phyloP scores from a whole-genome alignment of 192 early-diverging fungal genomes.

The Lobosporangium transversale region DNA sequence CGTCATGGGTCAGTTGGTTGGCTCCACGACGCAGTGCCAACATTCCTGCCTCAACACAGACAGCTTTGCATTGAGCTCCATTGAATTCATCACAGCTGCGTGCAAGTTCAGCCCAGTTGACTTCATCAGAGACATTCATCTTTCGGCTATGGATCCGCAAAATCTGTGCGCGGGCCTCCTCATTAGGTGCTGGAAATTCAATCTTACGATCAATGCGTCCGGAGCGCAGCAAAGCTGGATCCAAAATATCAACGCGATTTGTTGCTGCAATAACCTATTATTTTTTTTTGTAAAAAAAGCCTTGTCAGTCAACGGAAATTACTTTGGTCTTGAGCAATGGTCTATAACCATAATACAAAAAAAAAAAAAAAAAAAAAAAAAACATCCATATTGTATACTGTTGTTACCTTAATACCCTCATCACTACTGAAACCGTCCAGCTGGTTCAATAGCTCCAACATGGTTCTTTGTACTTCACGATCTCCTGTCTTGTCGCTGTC shows the following conservation, averaged over 20 bases:
- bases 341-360: neutral
- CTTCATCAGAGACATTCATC: constrained; percentile 94
- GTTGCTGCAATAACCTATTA: constrained; percentile 98
- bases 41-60: constrained; percentile 99
- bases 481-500: constrained; percentile 98
- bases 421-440: constrained; percentile 96
- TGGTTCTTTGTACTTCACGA: constrained; percentile 98
- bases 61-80: constrained; percentile 98
- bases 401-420: constrained; percentile 91
- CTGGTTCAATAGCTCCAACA: constrained; percentile 98
- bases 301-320: no score
- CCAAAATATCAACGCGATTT: constrained; percentile 94
- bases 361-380: neutral
- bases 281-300: no score
- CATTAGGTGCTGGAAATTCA: constrained; percentile 92
- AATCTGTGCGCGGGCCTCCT: constrained; percentile 94
- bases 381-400: neutral
- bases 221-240: constrained; percentile 88
- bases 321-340: no score
- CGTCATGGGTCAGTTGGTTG: constrained; percentile 91
- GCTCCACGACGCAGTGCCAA: constrained; percentile 93
- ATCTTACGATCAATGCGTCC: constrained; percentile 93
- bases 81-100: constrained; percentile 98
- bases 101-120: constrained; percentile 97
- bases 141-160: constrained; percentile 98